phyloP scores from a whole-genome alignment of 306 rosid species.

The Dryas drummondii region DNA sequence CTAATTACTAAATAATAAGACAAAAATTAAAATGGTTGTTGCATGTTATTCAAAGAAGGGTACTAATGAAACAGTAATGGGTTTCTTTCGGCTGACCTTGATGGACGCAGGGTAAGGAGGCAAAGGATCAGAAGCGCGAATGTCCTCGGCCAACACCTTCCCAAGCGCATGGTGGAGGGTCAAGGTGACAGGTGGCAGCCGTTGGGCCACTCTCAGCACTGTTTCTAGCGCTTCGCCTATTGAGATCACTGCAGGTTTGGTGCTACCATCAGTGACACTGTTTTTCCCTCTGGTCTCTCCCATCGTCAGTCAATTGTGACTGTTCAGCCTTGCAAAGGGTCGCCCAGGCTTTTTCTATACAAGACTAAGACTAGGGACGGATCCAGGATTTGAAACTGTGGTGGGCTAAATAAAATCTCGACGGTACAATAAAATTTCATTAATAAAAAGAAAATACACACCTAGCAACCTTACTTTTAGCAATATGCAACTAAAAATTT shows the following conservation, averaged over 20 bases:
- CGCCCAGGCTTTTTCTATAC: too few species aligned
- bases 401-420: too few species aligned
- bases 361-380: too few species aligned
- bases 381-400: too few species aligned
- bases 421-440: too few species aligned
- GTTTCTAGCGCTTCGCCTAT: constrained; percentile 48
- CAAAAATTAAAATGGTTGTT: too few species aligned
- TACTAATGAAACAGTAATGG: too few species aligned
- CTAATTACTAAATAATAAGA: too few species aligned
- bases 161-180: constrained; percentile 70
- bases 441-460: too few species aligned
- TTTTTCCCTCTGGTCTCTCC: background rate
- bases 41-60: too few species aligned
- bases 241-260: constrained; percentile 41
- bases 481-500: too few species aligned
- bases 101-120: constrained; percentile 84
- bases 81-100: constrained; percentile 44
- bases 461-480: too few species aligned
- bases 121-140: constrained; percentile 68
- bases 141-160: constrained; percentile 67
- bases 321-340: background rate
- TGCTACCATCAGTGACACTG: background rate
- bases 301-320: background rate
- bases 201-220: constrained; percentile 47
- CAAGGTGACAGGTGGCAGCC: constrained; percentile 55